Base-by-base conservation (phyloP, 73 alveolate genomes). In the Paramecium caudatum region DNA sequence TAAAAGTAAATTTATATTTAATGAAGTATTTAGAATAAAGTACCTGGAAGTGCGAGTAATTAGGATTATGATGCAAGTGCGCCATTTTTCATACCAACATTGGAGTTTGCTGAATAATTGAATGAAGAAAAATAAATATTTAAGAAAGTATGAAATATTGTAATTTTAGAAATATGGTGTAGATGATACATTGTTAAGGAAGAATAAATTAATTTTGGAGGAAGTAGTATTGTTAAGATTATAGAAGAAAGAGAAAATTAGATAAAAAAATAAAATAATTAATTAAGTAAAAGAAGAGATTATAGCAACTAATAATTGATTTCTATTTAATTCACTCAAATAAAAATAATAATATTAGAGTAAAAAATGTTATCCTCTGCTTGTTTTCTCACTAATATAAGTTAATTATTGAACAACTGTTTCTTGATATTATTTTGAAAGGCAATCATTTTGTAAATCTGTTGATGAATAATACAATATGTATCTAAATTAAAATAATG, bases 111-210 rank as follows among this genome's bases (percentile, higher is more conserved):
- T 8, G 93, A 86, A 43, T 36, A 62, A 61, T 23, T 86, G 8
- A 63, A 62, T 41, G 87, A 86, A 63, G 88, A 86, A 47, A 86
- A 86, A 63, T 9, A 41, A 45, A 39, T 46, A 7, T 86, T 86
- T 41, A 86, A 86, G 45, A 43, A 74, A 41, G 88, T 74, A 74
- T 19, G 17, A 3, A 37, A 37, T n/a, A 0, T 34, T 6, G 41
- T 30, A 17, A 41, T 41, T 74, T 3, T 34, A 86, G 61, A 86
- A 86, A 41, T 86, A 62, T 25, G 93, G 93, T 30, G 61, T 86
- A n/a, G 93, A 86, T 86, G 93, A 86, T 62, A 70, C 36, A 12
- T 34, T 43, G n/a, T 62, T 86, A n/a, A 61, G 93, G 8, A 61
- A 81, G 43, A 86, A 86, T 23, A 86, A 86, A 62, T 63, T 70